These are phyloP conservation scores for Diaporthe sp. DNA, from an alignment of 2,329 filamentous ascomycete genomes.

Conservation along the genomic window DNA sequence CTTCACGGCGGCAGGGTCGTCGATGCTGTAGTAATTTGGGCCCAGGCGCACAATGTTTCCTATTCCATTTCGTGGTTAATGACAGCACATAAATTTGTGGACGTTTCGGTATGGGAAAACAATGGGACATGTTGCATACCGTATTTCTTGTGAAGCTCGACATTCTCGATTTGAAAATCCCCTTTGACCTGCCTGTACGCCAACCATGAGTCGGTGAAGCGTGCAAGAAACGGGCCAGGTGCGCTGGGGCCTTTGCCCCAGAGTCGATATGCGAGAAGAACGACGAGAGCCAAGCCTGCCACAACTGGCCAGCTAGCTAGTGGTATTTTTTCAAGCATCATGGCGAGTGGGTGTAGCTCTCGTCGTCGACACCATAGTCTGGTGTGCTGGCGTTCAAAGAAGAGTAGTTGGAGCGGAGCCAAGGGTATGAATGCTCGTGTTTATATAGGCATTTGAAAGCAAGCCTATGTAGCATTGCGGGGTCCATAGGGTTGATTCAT, in stretches of 20 bases:
- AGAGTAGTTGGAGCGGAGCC: too few species aligned
- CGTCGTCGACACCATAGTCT: too few species aligned
- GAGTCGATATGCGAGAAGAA: not conserved
- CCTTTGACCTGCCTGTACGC: constrained; percentile 2
- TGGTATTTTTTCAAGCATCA: not conserved
- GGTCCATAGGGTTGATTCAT: not conserved
- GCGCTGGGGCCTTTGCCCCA: constrained; percentile 1
- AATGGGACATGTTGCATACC: not conserved
- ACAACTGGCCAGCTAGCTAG: not conserved
- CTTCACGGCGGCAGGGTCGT: constrained; percentile 18
- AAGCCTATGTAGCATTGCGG: constrained; percentile 7
- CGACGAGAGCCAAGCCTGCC: not conserved
- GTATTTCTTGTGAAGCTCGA: constrained; percentile 25
- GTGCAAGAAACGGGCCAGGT: constrained; percentile 25
- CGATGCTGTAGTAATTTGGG: constrained; percentile 27
- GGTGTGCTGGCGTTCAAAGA: not conserved
- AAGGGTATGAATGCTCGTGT: not conserved
- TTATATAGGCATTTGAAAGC: not conserved
- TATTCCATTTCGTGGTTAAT: not conserved
- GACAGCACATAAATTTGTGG: too few species aligned
- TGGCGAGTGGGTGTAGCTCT: not conserved
- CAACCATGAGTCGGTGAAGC: constrained; percentile 21
- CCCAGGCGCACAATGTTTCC: constrained; percentile 31
- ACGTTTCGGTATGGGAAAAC: not conserved
- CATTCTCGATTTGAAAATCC: constrained; percentile 10